Evolutionary conservation across 306 rosid species (phyloP), one percentile per base, ranked within the genome.

Genomic region (Mucuna pruriens): DNA sequence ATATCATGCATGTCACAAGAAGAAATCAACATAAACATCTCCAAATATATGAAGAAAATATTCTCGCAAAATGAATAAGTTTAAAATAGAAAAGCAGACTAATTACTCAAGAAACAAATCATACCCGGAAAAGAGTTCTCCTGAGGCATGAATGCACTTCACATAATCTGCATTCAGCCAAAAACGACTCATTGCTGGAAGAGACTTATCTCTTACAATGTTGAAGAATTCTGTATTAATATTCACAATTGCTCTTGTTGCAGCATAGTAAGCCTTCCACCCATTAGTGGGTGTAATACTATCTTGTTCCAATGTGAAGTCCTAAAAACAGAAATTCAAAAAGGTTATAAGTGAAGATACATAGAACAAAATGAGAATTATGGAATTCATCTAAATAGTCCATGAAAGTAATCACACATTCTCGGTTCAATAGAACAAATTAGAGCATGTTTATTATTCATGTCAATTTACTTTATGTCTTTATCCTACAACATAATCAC

Each of bases 261-360:
- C 99, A 82, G 99, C 99, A 88, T 96, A 96, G 87, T 96, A 96
- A 58, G 97, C 95, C 80, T 96, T 96, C 99, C 99, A 94, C 78
- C 99, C 99, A 75, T 94, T 96, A 25, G 55, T 73, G 29, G 99
- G 99, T 16, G 88, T 92, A 62, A 96, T 72, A 13, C 84, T 85
- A 78, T 87, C 97, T 85, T 96, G 99, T 85, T 96, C 99, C 90
- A 86, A 85, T 9, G 99, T 90, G 85, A 92, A 96, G 87, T 96
- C 99, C 97, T 95, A 68, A 46, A 80, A 86, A 68, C 7, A 77
- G 20, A 36, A 90, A 51, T 58, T 76, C 9, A 77, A 40, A 77
- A 77, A 49, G 36, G 46, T 62, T 54, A 88, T 17, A 16, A 49
- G 16, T n/a, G 57, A 73, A 66, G 63, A 73, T 7, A 46, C 77